Evolutionary conservation across 2,329 filamentous ascomycete species (phyloP).

Genomic region (Monilinia polystroma): DNA sequence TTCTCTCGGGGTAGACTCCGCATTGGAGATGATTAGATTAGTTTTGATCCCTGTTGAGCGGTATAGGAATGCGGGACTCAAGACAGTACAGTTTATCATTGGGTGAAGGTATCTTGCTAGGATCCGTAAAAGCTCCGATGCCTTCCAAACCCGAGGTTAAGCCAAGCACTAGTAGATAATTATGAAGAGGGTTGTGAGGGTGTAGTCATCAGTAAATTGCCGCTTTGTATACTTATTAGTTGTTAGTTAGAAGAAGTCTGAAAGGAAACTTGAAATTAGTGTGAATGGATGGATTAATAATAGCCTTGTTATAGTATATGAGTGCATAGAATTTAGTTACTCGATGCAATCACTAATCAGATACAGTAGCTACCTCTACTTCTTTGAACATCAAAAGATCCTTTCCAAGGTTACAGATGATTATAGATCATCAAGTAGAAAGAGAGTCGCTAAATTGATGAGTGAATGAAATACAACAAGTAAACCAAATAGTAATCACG

Average conservation of each 20-base stretch:
- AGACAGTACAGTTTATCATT: background rate
- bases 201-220: too few species aligned
- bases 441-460: too few species aligned
- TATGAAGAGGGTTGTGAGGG: background rate
- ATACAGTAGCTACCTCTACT: too few species aligned
- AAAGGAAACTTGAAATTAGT: background rate
- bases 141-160: background rate
- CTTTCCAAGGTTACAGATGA: background rate
- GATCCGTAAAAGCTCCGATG: constrained; percentile 1
- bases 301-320: too few species aligned
- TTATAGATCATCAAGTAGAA: too few species aligned
- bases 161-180: background rate
- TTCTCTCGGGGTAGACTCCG: constrained; percentile 7
- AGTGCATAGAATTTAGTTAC: too few species aligned
- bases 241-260: background rate
- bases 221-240: background rate
- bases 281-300: background rate
- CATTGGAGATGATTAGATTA: background rate
- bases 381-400: background rate
- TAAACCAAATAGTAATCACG: background rate
- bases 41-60: background rate
- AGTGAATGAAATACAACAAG: background rate
- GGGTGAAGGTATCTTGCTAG: background rate
- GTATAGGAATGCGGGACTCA: constrained; percentile 2
- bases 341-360: background rate